A percentile compares a stretch with the other conserved stretches of the same genome.
These are phyloP conservation scores for Saitozyma sp. DNA, from an alignment of 768 basidiomycete genomes.

Conservation along the genomic window DNA sequence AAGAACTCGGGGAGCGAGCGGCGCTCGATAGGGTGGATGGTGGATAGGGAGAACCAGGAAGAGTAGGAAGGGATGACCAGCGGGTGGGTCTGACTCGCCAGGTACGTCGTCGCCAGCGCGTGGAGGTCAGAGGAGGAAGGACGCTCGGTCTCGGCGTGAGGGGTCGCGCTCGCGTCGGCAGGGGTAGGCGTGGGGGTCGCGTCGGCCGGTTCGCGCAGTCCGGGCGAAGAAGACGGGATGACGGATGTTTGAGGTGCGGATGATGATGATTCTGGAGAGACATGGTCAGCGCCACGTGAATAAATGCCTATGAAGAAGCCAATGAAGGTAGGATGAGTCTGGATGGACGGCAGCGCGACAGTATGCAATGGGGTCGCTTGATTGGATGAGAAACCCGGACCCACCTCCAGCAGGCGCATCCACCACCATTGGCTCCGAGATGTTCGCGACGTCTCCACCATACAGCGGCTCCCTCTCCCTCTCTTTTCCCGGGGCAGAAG, in stretches of 20 bases:
- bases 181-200: neutral
- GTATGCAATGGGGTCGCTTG: neutral
- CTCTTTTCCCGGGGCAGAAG: constrained; percentile 78
- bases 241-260: constrained; percentile 3
- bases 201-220: neutral
- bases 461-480: constrained; percentile 82
- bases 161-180: neutral
- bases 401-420: constrained; percentile 20
- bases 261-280: constrained; percentile 10
- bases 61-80: constrained; percentile 96
- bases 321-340: neutral
- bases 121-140: constrained; percentile 63
- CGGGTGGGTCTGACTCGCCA: constrained; percentile 95
- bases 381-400: constrained; percentile 4
- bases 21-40: constrained; percentile 87
- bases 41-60: constrained; percentile 95
- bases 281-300: too few relatives aligned
- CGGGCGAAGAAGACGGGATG: neutral
- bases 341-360: neutral
- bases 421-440: constrained; percentile 52
- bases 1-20: constrained; percentile 97
- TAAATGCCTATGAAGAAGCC: neutral
- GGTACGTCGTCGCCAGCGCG: constrained; percentile 65
- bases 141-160: constrained; percentile 38
- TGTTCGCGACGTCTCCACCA: constrained; percentile 75